A percentile compares a stretch with the other conserved stretches of the same genome.
Evolutionary conservation across 1,284 basidiomycete genomes (phyloP).

Genomic region (Leccinum subfulvum): DNA sequence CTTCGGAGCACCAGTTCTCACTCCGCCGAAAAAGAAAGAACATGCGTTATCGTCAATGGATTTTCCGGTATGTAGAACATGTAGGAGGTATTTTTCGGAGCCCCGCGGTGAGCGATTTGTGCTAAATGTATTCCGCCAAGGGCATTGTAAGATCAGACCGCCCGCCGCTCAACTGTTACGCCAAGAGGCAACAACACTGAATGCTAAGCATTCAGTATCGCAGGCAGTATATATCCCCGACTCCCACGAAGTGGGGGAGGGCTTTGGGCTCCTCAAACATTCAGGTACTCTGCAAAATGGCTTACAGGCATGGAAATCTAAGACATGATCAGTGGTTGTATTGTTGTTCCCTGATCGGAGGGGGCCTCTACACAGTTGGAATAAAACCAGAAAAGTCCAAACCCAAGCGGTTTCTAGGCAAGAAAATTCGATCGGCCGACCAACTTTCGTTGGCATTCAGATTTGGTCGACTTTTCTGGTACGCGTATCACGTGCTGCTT

Average conservation of each 20-base stretch:
- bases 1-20: background rate
- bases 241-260: background rate
- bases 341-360: background rate
- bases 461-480: background rate
- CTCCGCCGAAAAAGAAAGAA: background rate
- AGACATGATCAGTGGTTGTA: background rate
- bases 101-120: background rate
- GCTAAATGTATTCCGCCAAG: background rate
- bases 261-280: background rate
- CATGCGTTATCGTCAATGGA: background rate
- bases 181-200: background rate
- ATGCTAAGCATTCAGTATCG: background rate
- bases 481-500: background rate
- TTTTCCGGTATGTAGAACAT: background rate
- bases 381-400: background rate
- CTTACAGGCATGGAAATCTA: too few relatives aligned
- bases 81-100: background rate
- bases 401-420: too few relatives aligned
- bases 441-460: background rate
- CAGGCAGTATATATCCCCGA: background rate
- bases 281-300: background rate
- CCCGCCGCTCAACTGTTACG: background rate
- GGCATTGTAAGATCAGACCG: background rate
- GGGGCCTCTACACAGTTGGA: background rate
- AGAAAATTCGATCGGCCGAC: background rate